phyloP scores from a whole-genome alignment of 1,139 yeast genomes.

The Hemisphaericaspora lyxosophila region DNA sequence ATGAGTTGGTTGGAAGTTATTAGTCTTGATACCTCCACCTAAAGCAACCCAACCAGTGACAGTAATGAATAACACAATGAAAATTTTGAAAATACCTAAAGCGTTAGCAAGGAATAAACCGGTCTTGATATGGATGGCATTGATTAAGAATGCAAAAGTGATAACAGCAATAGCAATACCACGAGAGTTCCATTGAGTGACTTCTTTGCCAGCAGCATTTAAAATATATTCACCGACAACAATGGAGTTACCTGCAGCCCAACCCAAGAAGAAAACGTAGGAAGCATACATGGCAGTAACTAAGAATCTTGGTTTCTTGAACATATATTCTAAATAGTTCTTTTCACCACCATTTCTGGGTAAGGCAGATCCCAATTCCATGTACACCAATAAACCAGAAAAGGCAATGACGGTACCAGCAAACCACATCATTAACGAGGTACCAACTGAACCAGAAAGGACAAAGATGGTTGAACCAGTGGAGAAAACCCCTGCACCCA shows the following conservation, averaged over 20 bases:
- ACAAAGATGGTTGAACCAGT: constrained; percentile 76
- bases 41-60: constrained; percentile 83
- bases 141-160: constrained; percentile 67
- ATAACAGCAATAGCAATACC: constrained; percentile 74
- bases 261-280: constrained; percentile 73
- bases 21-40: constrained; percentile 62
- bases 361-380: constrained; percentile 83
- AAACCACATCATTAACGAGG: constrained; percentile 72
- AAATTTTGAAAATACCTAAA: constrained; percentile 71
- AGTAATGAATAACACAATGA: constrained; percentile 63
- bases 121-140: constrained; percentile 58
- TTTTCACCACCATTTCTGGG: constrained; percentile 90
- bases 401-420: constrained; percentile 74
- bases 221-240: constrained; percentile 53
- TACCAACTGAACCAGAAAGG: constrained; percentile 74
- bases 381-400: constrained; percentile 71
- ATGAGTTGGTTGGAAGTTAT: constrained; percentile 50
- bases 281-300: constrained; percentile 75
- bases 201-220: constrained; percentile 69
- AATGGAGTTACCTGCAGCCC: constrained; percentile 78
- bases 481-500: constrained; percentile 87
- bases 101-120: constrained; percentile 70
- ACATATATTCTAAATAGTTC: constrained; percentile 75
- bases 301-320: constrained; percentile 64
- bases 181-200: constrained; percentile 73